Base-by-base conservation (phyloP, 768 basidiomycete genomes). In the Mycena epipterygia region DNA sequence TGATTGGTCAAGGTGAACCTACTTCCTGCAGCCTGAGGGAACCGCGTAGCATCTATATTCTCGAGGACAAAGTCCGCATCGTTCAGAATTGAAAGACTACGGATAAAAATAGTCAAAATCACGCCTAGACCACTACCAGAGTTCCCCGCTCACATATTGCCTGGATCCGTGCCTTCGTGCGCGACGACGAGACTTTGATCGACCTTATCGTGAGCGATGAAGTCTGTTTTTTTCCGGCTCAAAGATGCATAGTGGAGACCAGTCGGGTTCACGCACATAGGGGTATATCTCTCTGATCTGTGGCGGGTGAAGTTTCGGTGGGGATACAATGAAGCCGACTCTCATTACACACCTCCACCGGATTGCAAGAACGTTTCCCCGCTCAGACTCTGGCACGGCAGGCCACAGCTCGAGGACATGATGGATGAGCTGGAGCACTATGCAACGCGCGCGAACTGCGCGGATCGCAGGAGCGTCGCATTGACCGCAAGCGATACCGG, bases 381-480 rank as follows among this genome's bases (percentile, higher is more conserved):
- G 14, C 21, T 21, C 7, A 73, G 35, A 11, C 25, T 39, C 1
- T 64, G 8, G 52, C 71, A 68, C 6, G 71, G 62, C 27, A 21
- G 0, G 12, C 71, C 67, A 25, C 71, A 73, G 33, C 8, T 57
- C 79, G 76, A 80, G 49, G 75, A 78, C 33, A 72, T 67, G 13
- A 85, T 76, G 6, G 78, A 75, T 0, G 62, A 74, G 21, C 74
- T 73, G 16, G 80, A 76, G 73, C 84, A 85, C 64, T 85, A 86
- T 27, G 79, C 82, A 19, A 81, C 78, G 0, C 81, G 82, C 11
- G 73, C 68, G 68, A 85, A 85, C 42, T 76, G 70, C 1, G 82
- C 83, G 12, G 83, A 80, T 1, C 81, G 78, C 8, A 76, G 39
- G 41, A 72, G 66, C 0, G 71, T 72, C 37, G 63, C 58, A 56